These are phyloP conservation scores for Podaxis carcinomalis DNA, from an alignment of 768 basidiomycete species.

Conservation along the genomic window DNA sequence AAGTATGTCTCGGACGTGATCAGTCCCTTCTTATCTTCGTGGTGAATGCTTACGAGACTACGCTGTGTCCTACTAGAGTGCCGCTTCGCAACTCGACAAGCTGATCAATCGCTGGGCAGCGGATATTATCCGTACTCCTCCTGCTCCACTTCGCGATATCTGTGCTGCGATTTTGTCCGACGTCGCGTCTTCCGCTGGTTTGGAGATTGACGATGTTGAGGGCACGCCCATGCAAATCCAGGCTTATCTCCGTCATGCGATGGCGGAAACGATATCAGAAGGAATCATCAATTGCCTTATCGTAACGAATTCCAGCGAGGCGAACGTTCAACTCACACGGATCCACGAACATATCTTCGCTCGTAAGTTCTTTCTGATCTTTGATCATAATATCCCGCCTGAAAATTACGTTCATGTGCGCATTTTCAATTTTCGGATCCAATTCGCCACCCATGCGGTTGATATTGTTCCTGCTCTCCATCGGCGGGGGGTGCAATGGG, in stretches of 20 bases:
- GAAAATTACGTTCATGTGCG: not conserved
- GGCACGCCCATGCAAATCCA: constrained; percentile 70
- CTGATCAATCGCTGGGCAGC: constrained; percentile 87
- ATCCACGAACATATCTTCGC: constrained; percentile 88
- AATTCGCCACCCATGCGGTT: not conserved
- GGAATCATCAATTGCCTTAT: constrained; percentile 84
- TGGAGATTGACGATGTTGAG: constrained; percentile 40
- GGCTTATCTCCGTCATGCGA: constrained; percentile 74
- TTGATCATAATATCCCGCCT: not conserved
- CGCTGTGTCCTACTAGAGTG: constrained; percentile 44
- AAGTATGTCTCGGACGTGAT: constrained; percentile 37
- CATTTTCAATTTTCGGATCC: not conserved
- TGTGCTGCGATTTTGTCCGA: constrained; percentile 59
- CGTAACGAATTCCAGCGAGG: constrained; percentile 81
- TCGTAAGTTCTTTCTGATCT: constrained; percentile 42
- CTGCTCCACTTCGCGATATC: constrained; percentile 46
- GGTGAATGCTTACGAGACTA: not conserved
- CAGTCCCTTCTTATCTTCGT: not conserved
- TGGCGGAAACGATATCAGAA: constrained; percentile 71
- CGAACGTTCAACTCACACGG: constrained; percentile 78
- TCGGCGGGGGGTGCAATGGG: not conserved
- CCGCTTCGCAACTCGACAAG: constrained; percentile 78
- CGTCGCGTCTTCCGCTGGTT: constrained; percentile 37
- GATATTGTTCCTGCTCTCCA: not conserved
- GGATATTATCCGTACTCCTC: constrained; percentile 59